Evolutionary conservation across 2,329 filamentous ascomycete genomes (phyloP).

Genomic region (Acarospora socialis): DNA sequence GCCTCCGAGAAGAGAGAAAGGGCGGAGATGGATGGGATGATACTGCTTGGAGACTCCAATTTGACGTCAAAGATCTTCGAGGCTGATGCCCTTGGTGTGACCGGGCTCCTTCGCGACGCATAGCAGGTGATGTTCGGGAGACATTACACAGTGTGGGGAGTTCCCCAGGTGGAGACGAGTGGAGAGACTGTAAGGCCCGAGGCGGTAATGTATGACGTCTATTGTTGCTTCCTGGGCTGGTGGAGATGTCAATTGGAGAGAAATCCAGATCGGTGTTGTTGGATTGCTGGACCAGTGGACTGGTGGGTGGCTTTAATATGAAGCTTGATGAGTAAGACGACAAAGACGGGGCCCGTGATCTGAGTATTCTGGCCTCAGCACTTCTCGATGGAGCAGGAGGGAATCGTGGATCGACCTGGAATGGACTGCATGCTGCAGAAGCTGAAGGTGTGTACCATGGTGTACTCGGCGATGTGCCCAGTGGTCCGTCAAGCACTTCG

Average conservation of each 20-base stretch:
- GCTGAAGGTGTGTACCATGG: constrained; percentile 37
- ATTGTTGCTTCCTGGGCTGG: constrained; percentile 33
- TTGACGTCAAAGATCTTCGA: constrained; percentile 56
- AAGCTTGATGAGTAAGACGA: constrained; percentile 68
- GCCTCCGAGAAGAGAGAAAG: constrained; percentile 42
- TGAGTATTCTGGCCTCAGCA: constrained; percentile 19
- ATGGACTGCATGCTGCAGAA: constrained; percentile 16
- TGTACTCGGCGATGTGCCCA: constrained; percentile 38
- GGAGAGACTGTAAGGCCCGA: constrained; percentile 37
- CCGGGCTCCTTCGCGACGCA: constrained; percentile 45
- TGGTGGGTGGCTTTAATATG: constrained; percentile 75
- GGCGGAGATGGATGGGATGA: constrained; percentile 34
- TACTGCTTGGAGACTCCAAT: constrained; percentile 34
- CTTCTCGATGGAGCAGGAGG: background rate
- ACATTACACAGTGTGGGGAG: constrained; percentile 29
- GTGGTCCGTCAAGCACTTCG: constrained; percentile 10
- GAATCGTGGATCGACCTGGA: constrained; percentile 5
- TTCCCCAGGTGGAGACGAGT: constrained; percentile 26
- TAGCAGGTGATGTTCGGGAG: constrained; percentile 29
- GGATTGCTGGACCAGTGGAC: constrained; percentile 76
- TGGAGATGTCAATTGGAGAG: constrained; percentile 38
- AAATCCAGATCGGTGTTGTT: constrained; percentile 67
- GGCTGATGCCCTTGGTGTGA: constrained; percentile 70
- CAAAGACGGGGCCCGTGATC: constrained; percentile 42
- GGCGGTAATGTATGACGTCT: constrained; percentile 62